phyloP scores from a whole-genome alignment of 129 eudicot genomes.

The Chrysanthemum seticuspe region DNA sequence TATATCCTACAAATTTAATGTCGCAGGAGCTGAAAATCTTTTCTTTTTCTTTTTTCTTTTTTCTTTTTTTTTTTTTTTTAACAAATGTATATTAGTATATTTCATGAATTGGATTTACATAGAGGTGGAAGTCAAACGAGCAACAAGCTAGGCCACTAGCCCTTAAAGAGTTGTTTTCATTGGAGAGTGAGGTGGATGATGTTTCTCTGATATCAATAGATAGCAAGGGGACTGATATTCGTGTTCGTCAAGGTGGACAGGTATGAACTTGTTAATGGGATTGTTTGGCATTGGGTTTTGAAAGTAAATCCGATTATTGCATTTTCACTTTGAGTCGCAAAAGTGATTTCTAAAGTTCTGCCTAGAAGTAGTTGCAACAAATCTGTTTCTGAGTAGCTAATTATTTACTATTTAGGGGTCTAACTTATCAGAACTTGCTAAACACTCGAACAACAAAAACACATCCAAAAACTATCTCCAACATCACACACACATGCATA shows the following conservation, averaged over 20 bases:
- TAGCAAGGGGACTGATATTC: conserved; percentile 91
- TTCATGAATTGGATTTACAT: no score
- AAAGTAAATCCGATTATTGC: not conserved
- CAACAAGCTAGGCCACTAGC: no score
- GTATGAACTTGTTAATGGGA: conserved; percentile 27
- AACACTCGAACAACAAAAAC: not conserved
- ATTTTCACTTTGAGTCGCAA: not conserved
- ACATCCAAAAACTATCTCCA: not conserved
- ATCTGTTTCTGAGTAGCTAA: not conserved
- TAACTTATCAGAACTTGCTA: not conserved
- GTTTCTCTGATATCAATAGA: conserved; percentile 93
- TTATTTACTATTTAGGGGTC: not conserved
- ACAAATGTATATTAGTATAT: no score
- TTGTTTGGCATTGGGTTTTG: not conserved
- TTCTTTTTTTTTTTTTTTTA: no score
- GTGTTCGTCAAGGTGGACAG: conserved; percentile 99
- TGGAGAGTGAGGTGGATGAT: conserved; percentile 86
- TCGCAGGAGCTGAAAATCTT: conserved; percentile 82
- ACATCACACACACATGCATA: not conserved
- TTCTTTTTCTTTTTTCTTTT: no score
- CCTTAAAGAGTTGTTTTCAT: conserved; percentile 71
- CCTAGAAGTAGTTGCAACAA: no score
- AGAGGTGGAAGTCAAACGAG: no score
- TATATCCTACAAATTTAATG: not conserved
- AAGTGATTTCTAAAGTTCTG: no score